Evolutionary conservation across 2,329 filamentous ascomycete genomes (phyloP).

Genomic region (Pyrenochaeta sp.): DNA sequence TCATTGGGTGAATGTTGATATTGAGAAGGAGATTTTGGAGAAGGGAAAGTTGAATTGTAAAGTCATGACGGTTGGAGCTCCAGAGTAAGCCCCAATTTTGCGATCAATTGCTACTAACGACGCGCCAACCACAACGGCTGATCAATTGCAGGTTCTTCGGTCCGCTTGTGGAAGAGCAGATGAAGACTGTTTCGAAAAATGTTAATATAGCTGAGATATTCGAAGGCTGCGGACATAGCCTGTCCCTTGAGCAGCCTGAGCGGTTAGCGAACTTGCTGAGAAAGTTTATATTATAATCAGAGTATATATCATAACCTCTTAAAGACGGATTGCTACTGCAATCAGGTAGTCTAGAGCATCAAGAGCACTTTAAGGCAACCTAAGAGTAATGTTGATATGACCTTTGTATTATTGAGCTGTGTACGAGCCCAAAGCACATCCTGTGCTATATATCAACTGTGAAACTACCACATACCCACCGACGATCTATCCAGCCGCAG

Average conservation of each 20-base stretch:
- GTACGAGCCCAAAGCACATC: neutral
- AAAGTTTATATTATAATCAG: constrained; percentile 12
- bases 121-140: neutral
- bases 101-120: neutral
- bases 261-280: constrained; percentile 22
- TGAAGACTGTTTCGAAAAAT: constrained; percentile 40
- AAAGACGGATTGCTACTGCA: too few species aligned
- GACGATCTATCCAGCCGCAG: neutral
- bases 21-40: constrained; percentile 28
- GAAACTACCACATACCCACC: neutral
- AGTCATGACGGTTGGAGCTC: constrained; percentile 32
- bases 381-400: neutral
- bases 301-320: neutral
- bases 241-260: constrained; percentile 30
- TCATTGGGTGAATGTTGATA: constrained; percentile 31
- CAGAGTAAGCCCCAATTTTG: constrained; percentile 17
- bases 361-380: neutral
- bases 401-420: constrained; percentile 24
- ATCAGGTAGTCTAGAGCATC: too few species aligned
- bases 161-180: constrained; percentile 31
- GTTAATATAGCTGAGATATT: constrained; percentile 36
- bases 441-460: neutral
- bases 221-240: constrained; percentile 27
- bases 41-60: constrained; percentile 25
- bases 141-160: constrained; percentile 23